Conservation (phyloP, 1,284 basidiomycete genomes). For the Trichosporon ovoides region DNA sequence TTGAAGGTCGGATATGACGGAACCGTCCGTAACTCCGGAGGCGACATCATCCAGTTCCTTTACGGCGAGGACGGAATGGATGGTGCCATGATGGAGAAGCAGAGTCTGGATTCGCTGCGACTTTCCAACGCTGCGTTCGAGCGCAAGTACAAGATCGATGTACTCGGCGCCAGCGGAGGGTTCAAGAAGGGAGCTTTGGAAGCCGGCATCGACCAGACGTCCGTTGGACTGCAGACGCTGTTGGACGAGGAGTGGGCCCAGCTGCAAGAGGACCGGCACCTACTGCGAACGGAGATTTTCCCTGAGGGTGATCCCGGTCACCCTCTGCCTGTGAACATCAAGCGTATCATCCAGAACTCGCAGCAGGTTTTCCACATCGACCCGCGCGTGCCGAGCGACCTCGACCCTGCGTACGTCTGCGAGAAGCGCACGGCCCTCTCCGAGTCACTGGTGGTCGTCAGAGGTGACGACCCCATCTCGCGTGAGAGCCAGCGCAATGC, state of each 20-base stretch:
- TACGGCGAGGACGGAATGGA: constrained; percentile 99
- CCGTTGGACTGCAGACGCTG: constrained; percentile 78
- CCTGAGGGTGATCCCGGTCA: constrained; percentile 65
- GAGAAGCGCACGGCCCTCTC: constrained; percentile 67
- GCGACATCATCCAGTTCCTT: constrained; percentile 91
- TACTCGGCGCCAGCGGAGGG: constrained; percentile 67
- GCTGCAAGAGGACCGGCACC: constrained; percentile 66
- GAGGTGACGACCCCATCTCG: constrained; percentile 73
- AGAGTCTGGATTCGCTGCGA: constrained; percentile 82
- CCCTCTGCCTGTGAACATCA: constrained; percentile 85
- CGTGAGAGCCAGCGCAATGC: constrained; percentile 79
- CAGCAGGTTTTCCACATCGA: constrained; percentile 98
- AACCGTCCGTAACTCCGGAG: constrained; percentile 92
- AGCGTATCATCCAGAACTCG: constrained; percentile 91
- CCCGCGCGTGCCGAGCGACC: constrained; percentile 82
- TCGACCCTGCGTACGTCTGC: constrained; percentile 82
- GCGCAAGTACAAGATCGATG: constrained; percentile 85
- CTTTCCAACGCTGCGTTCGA: constrained; percentile 81
- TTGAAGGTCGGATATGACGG: constrained; percentile 97
- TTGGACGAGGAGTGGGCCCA: constrained; percentile 84
- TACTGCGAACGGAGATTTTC: constrained; percentile 80
- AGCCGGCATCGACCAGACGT: constrained; percentile 89
- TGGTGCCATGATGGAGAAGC: constrained; percentile 93
- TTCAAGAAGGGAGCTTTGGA: constrained; percentile 78
- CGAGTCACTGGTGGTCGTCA: constrained; percentile 72